Evolutionary conservation across 805 yeast species (phyloP).

Genomic region (Wickerhamomyces mucosus): DNA sequence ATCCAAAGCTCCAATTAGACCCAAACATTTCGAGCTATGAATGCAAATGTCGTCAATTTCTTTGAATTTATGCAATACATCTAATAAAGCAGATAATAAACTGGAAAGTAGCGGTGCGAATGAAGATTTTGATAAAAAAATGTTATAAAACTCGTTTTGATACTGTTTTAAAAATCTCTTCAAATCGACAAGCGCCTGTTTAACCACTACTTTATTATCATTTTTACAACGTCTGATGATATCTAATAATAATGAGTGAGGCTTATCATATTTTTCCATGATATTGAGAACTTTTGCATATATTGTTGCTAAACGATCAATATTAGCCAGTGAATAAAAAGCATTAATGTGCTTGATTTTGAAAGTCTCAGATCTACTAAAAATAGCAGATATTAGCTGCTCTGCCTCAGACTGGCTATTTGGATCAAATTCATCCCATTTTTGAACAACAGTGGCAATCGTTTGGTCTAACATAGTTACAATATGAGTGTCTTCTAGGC

Average conservation of each 20-base stretch:
- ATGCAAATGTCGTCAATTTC: constrained; percentile 39
- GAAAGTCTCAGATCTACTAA: constrained; percentile 24
- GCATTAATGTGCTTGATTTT: constrained; percentile 37
- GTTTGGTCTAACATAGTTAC: constrained; percentile 65
- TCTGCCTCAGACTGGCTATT: constrained; percentile 43
- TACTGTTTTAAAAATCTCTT: constrained; percentile 40
- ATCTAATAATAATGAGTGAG: constrained; percentile 34
- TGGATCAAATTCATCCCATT: constrained; percentile 43
- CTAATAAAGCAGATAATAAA: constrained; percentile 43
- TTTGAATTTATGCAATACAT: constrained; percentile 48
- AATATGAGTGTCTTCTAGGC: constrained; percentile 47
- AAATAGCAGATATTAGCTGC: constrained; percentile 33
- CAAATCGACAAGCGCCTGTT: constrained; percentile 62
- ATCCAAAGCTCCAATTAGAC: constrained; percentile 73
- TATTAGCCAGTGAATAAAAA: constrained; percentile 42
- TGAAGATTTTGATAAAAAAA: constrained; percentile 27
- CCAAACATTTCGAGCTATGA: constrained; percentile 59
- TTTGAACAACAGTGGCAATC: constrained; percentile 63
- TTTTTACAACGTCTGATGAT: constrained; percentile 47
- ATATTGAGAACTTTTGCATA: constrained; percentile 19
- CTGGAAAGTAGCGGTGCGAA: constrained; percentile 29
- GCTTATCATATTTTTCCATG: constrained; percentile 24
- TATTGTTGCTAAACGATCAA: constrained; percentile 27
- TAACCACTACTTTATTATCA: constrained; percentile 61
- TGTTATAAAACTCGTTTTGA: constrained; percentile 39